Evolutionary conservation across 768 basidiomycete species (phyloP).

Genomic region (Leccinum uliginosum): DNA sequence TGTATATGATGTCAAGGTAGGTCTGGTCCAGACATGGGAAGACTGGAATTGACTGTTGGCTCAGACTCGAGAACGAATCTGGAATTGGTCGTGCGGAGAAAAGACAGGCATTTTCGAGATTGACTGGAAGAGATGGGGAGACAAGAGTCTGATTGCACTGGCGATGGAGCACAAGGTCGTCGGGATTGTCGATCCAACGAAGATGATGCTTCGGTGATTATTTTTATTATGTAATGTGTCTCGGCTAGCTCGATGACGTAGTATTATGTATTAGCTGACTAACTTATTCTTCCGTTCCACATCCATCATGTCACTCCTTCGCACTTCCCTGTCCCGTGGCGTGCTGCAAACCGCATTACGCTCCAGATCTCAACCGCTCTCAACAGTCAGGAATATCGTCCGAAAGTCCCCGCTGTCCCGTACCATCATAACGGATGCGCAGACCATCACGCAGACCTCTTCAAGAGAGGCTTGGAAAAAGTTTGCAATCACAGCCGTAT

Average conservation of each 20-base stretch:
- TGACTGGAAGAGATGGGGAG: slow-evolving; percentile 60
- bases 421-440: slow-evolving; percentile 46
- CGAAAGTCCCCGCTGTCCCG: slow-evolving; percentile 35
- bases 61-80: slow-evolving; percentile 44
- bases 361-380: slow-evolving; percentile 15
- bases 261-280: slow-evolving; percentile 14
- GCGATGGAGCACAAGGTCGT: slow-evolving; percentile 65
- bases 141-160: slow-evolving; percentile 59
- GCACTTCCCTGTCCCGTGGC: slow-evolving; percentile 14
- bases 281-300: not conserved
- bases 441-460: slow-evolving; percentile 33
- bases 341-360: slow-evolving; percentile 21
- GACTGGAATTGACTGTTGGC: slow-evolving; percentile 17
- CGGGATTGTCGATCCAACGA: slow-evolving; percentile 60
- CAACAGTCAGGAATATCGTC: slow-evolving; percentile 25
- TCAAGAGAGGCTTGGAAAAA: slow-evolving; percentile 45
- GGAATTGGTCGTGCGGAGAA: slow-evolving; percentile 64
- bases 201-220: slow-evolving; percentile 25
- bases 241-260: slow-evolving; percentile 12
- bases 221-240: slow-evolving; percentile 3
- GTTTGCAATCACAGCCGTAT: slow-evolving; percentile 52
- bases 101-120: slow-evolving; percentile 72
- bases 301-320: slow-evolving; percentile 16
- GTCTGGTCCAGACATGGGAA: slow-evolving; percentile 29
- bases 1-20: slow-evolving; percentile 65